A percentile compares a stretch with the other conserved stretches of the same genome.
phyloP scores from a whole-genome alignment of 352 stramenopile species.

The Globisporangium viniferum region DNA sequence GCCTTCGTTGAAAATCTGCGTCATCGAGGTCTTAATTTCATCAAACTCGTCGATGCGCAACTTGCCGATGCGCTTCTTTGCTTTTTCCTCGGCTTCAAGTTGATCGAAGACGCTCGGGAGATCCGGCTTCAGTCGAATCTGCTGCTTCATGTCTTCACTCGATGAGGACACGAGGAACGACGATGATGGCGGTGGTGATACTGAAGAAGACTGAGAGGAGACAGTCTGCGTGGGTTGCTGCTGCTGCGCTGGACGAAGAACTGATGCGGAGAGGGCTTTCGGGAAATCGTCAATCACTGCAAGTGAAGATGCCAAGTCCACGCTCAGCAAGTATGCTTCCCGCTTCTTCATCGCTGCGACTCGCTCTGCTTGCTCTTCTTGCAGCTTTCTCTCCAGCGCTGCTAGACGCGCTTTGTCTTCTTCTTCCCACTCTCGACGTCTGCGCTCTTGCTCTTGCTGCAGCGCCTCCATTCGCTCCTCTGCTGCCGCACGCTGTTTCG shows the following conservation, averaged over 20 bases:
- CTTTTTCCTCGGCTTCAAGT: constrained; percentile 68
- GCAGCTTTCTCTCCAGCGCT: constrained; percentile 44
- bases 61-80: constrained; percentile 33
- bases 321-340: constrained; percentile 28
- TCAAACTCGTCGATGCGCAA: constrained; percentile 49
- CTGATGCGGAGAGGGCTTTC: background rate
- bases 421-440: constrained; percentile 65
- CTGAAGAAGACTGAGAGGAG: constrained; percentile 5
- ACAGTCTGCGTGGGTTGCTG: background rate
- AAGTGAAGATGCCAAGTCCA: constrained; percentile 21
- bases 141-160: constrained; percentile 29
- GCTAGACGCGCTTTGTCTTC: constrained; percentile 50
- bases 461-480: constrained; percentile 58
- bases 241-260: constrained; percentile 3
- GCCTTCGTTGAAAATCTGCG: constrained; percentile 38
- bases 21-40: constrained; percentile 42
- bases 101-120: constrained; percentile 77
- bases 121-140: constrained; percentile 35
- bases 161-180: constrained; percentile 5
- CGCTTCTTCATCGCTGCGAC: constrained; percentile 27
- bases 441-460: constrained; percentile 58
- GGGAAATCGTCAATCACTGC: background rate
- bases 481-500: constrained; percentile 42
- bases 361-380: constrained; percentile 37
- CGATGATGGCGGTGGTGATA: constrained; percentile 19